These are phyloP conservation scores for Iris pallida DNA, from an alignment of 116 monocot genomes.

Conservation along the genomic window DNA sequence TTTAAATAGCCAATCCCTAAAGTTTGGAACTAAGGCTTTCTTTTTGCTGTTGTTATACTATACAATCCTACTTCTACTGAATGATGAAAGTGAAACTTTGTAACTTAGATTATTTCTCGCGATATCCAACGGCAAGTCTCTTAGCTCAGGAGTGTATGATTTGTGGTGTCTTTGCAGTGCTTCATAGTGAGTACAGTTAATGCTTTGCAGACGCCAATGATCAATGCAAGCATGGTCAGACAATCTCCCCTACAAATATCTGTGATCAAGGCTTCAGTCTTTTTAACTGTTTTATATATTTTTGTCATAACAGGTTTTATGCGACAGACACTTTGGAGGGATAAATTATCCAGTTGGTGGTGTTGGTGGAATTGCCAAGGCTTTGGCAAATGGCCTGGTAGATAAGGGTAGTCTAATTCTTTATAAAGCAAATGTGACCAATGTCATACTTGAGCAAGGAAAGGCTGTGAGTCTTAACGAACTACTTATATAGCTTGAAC, in stretches of 20 bases:
- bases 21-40: too few species aligned
- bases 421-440: conserved; percentile 81
- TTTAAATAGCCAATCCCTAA: too few species aligned
- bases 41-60: too few species aligned
- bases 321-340: conserved; percentile 97
- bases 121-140: neutral
- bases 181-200: conserved; percentile 97
- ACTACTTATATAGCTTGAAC: neutral
- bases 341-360: conserved; percentile 97
- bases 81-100: neutral
- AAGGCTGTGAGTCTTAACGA: conserved; percentile 71
- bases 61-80: too few species aligned
- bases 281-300: neutral
- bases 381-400: conserved; percentile 81
- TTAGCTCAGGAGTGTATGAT: conserved; percentile 3
- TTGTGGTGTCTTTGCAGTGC: conserved; percentile 49
- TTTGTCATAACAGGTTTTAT: conserved; percentile 58
- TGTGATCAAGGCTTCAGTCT: neutral
- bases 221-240: conserved; percentile 96
- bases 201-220: conserved; percentile 97
- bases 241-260: neutral
- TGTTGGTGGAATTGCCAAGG: conserved; percentile 81
- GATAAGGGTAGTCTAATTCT: conserved; percentile 74
- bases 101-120: neutral
- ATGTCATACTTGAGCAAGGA: conserved; percentile 60